Base-by-base conservation (phyloP, 2,329 filamentous ascomycete genomes). In the Talaromyces sp. region DNA sequence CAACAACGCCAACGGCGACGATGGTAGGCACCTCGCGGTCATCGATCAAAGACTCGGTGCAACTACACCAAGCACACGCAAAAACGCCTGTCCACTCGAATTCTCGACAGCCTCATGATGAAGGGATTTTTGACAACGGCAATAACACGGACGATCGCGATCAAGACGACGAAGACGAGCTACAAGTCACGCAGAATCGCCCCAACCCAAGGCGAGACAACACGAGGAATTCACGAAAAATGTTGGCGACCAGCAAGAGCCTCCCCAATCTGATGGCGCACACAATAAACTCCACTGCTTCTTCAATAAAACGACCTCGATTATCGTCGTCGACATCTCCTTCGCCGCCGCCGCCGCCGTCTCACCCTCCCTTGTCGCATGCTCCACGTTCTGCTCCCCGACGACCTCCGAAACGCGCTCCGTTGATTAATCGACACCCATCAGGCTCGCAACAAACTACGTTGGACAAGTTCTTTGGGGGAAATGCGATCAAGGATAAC, bases 391-490 rank as follows among this genome's bases (percentile, higher is more conserved):
- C 57, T 10, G 22, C 35, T 39, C 41, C 49, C 19, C 64, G 54
- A 24, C 64, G 59, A 19, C 35, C 58, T 35, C 49, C 49, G 14
- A 63, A 57, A 49, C 64, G 52, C 50, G 45, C 63, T 11, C 56
- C 56, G 16, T 54, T 60, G 47, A 60, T 13, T 11, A 60, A 54
- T 33, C 35, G 56, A 19, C 56, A 62, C 60, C 45, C 45, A 39
- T 41, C 35, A 3, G 39, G 33, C 1, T 31, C 47, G n/a, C 63
- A 65, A 37, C 64, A 65, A 61, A 66, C 64, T 24, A 66, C 64
- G 19, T 52, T 66, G 33, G 64, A 66, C 45, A 50, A 58, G 24
- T 66, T 62, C 31, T 35, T 65, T 14, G 37, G 33, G 4, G 45
- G 45, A 14, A 47, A 35, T 52, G 3, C 54, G 33, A 59, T 31